These are phyloP conservation scores for Cyclocybe aegerita DNA, from an alignment of 768 basidiomycete species.

Conservation along the genomic window DNA sequence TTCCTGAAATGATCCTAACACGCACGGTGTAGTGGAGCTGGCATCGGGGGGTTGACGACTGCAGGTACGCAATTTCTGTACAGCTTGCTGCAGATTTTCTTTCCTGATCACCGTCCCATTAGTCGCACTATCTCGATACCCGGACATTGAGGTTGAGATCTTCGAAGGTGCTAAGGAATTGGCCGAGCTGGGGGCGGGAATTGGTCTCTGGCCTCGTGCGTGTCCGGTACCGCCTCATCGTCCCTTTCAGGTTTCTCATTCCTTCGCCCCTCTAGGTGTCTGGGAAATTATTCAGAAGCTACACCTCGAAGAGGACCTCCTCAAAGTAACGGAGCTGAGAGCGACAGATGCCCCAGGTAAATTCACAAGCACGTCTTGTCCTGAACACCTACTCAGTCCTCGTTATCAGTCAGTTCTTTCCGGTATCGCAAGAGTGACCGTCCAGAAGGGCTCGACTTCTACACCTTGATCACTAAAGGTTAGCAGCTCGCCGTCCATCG, in stretches of 20 bases:
- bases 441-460: constrained; percentile 50
- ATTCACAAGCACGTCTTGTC: neutral
- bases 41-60: constrained; percentile 48
- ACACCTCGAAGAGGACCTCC: constrained; percentile 45
- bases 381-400: constrained; percentile 1
- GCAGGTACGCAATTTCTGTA: constrained; percentile 28
- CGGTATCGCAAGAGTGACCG: constrained; percentile 64
- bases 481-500: constrained; percentile 10
- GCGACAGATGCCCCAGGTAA: constrained; percentile 42
- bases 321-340: constrained; percentile 35
- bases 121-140: constrained; percentile 47
- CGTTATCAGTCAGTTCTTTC: constrained; percentile 45
- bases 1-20: constrained; percentile 15
- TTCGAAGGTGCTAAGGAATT: constrained; percentile 53
- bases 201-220: constrained; percentile 51
- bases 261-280: constrained; percentile 31
- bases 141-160: constrained; percentile 55
- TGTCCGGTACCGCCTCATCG: constrained; percentile 1
- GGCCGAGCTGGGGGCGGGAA: constrained; percentile 61
- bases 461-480: constrained; percentile 59
- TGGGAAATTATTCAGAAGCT: constrained; percentile 49
- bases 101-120: constrained; percentile 9
- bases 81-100: neutral
- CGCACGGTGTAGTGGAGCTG: constrained; percentile 42
- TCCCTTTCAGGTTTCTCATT: neutral